Conservation (phyloP, 1,139 yeast genomes). For the Tardiomyces digboiensis region DNA sequence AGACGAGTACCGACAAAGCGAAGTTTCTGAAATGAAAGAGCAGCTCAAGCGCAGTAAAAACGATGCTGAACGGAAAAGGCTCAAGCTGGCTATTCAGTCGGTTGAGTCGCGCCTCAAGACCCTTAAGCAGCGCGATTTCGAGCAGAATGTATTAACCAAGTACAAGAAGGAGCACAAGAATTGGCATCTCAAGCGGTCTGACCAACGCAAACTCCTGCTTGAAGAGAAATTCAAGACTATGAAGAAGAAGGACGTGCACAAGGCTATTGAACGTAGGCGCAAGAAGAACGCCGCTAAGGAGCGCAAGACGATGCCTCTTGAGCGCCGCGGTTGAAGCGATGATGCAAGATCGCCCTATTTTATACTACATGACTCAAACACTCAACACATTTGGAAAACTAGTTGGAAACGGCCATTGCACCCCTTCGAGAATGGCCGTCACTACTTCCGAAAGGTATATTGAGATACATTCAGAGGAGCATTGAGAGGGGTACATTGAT, state of each 20-base stretch:
- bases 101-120: conserved; percentile 71
- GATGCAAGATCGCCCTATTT: conserved; percentile 2
- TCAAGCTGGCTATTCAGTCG: conserved; percentile 34
- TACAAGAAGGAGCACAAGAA: conserved; percentile 42
- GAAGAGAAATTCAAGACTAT: conserved; percentile 81
- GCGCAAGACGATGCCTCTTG: conserved; percentile 53
- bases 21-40: conserved; percentile 44
- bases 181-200: conserved; percentile 59
- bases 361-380: background rate
- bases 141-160: conserved; percentile 51
- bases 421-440: no score
- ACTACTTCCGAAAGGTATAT: no score
- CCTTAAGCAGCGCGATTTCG: conserved; percentile 66
- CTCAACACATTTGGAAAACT: no score
- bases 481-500: no score
- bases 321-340: conserved; percentile 15
- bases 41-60: conserved; percentile 50
- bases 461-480: no score
- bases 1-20: conserved; percentile 74
- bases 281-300: conserved; percentile 92
- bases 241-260: conserved; percentile 77
- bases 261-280: conserved; percentile 87
- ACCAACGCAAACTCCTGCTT: conserved; percentile 74
- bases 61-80: conserved; percentile 42
- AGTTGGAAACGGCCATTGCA: no score